phyloP scores from a whole-genome alignment of 2,329 filamentous ascomycete species.

The Xylariaceae sp. region DNA sequence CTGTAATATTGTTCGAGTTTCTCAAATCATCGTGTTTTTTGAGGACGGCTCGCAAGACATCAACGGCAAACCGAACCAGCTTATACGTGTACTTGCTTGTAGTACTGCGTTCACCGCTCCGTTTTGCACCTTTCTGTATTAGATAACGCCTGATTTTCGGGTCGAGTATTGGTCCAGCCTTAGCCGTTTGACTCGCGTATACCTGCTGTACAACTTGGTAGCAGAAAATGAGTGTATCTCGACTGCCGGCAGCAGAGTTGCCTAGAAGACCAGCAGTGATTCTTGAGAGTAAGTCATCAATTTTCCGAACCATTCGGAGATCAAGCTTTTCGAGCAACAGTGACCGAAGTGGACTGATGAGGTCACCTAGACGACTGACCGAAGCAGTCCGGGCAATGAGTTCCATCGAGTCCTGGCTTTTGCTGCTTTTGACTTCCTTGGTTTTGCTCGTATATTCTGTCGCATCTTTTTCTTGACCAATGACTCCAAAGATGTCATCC shows the following conservation, averaged over 20 bases:
- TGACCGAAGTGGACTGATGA: conserved; percentile 73
- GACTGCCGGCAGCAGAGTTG: conserved; percentile 72
- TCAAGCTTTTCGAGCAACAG: conserved; percentile 82
- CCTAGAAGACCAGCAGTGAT: conserved; percentile 78
- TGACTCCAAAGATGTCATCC: conserved; percentile 93
- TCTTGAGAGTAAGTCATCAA: conserved; percentile 80
- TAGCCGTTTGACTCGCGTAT: conserved; percentile 60
- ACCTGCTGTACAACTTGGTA: conserved; percentile 90
- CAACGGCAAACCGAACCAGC: conserved; percentile 79
- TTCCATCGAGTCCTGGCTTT: conserved; percentile 97
- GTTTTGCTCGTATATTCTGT: conserved; percentile 93
- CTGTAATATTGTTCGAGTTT: conserved; percentile 72
- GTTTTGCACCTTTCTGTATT: conserved; percentile 73
- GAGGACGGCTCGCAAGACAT: conserved; percentile 78
- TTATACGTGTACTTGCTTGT: conserved; percentile 83
- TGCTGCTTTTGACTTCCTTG: conserved; percentile 97
- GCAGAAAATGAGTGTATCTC: conserved; percentile 86
- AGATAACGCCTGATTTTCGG: conserved; percentile 68
- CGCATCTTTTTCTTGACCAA: conserved; percentile 93
- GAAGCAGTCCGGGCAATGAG: conserved; percentile 80
- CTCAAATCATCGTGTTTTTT: conserved; percentile 80
- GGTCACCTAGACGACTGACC: conserved; percentile 64
- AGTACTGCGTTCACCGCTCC: conserved; percentile 64
- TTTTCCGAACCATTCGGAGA: conserved; percentile 77
- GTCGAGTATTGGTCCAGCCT: conserved; percentile 53